Percentiles rank a stretch among this genome's conserved stretches.
Evolutionary conservation across 257 asterid species (phyloP).

Genomic region (Scutellaria minor): DNA sequence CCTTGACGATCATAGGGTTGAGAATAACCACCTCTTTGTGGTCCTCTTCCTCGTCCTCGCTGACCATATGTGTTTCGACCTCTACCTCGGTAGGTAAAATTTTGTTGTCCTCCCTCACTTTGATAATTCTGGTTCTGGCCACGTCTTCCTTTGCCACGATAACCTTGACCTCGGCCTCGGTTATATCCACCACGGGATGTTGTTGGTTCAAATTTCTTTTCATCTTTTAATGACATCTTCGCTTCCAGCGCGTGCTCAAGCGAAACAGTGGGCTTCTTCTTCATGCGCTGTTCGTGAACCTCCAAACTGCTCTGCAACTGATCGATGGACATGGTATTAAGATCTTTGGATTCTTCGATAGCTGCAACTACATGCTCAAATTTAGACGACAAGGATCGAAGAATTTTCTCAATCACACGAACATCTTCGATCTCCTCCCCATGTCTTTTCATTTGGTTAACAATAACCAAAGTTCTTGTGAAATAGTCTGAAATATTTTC

Average conservation of each 20-base stretch:
- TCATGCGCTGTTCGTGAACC: background rate
- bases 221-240: background rate
- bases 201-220: too few species aligned
- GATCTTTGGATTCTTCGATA: background rate
- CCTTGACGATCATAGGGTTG: background rate
- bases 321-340: background rate
- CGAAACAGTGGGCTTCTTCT: background rate
- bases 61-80: background rate
- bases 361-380: background rate
- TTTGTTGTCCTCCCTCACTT: constrained; percentile 1
- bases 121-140: too few species aligned
- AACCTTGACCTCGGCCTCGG: background rate
- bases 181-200: background rate
- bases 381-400: background rate
- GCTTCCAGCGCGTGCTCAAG: background rate
- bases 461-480: background rate
- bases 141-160: too few species aligned
- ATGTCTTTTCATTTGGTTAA: background rate
- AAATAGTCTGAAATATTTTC: background rate
- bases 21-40: background rate
- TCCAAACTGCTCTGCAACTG: background rate
- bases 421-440: background rate
- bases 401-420: background rate
- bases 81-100: constrained; percentile 12
- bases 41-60: background rate